A percentile compares a stretch with the other conserved stretches of the same genome.
These are phyloP conservation scores for Termitomyces titanicus DNA, from an alignment of 768 basidiomycete species.

Conservation along the genomic window DNA sequence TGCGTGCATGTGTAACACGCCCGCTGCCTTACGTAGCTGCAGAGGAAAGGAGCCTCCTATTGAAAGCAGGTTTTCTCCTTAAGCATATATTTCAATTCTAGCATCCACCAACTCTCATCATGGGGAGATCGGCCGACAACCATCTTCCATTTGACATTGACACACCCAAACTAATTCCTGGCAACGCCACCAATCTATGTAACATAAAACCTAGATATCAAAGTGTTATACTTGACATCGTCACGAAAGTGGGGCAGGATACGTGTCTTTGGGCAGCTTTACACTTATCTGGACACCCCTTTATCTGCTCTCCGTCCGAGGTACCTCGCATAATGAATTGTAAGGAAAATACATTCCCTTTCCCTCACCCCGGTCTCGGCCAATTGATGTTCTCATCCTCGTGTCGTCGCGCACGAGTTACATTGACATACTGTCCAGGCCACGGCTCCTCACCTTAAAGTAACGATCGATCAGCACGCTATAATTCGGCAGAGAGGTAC, in stretches of 20 bases:
- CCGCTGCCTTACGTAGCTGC: neutral
- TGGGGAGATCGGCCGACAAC: slow-evolving; percentile 13
- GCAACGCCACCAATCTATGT: slow-evolving; percentile 5
- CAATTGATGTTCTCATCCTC: slow-evolving; percentile 59
- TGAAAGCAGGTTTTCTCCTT: neutral
- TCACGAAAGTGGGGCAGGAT: slow-evolving; percentile 12
- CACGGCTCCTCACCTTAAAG: slow-evolving; percentile 60
- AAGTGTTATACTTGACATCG: slow-evolving; percentile 5
- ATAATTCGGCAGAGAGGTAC: slow-evolving; percentile 5
- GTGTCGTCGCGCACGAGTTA: slow-evolving; percentile 55
- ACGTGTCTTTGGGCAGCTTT: slow-evolving; percentile 3
- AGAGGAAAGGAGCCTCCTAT: neutral
- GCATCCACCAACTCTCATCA: neutral
- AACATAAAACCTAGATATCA: slow-evolving; percentile 6
- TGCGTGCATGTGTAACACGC: slow-evolving; percentile 2
- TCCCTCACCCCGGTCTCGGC: slow-evolving; percentile 59
- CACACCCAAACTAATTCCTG: slow-evolving; percentile 2
- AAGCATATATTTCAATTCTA: neutral
- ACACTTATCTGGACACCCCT: slow-evolving; percentile 7
- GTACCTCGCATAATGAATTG: neutral
- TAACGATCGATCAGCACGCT: slow-evolving; percentile 10
- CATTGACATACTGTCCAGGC: slow-evolving; percentile 74
- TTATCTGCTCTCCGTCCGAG: neutral
- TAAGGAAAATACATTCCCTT: slow-evolving; percentile 3
- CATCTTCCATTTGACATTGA: slow-evolving; percentile 18